Percentiles rank a stretch among this genome's conserved stretches.
These are phyloP conservation scores for Takashimella tepidaria DNA, from an alignment of 1,284 basidiomycete species.

Conservation along the genomic window DNA sequence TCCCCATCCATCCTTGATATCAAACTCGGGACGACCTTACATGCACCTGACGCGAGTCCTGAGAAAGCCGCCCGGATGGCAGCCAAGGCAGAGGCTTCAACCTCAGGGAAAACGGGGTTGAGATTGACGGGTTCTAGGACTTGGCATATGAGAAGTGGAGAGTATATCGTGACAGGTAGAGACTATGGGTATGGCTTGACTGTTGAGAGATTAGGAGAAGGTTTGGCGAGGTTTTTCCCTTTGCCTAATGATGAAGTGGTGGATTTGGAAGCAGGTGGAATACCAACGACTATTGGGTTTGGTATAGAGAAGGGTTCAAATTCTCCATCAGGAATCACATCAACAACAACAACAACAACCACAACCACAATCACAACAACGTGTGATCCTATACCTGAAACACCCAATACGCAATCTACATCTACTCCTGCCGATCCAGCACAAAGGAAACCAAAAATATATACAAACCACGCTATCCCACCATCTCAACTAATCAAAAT, in stretches of 20 bases:
- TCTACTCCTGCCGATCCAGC: neutral
- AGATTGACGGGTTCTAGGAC: constrained; percentile 88
- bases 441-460: constrained; percentile 1
- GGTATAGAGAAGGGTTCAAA: too few species aligned
- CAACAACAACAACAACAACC: neutral
- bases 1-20: constrained; percentile 84
- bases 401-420: too few species aligned
- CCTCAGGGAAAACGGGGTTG: constrained; percentile 68
- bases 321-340: constrained; percentile 6
- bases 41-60: constrained; percentile 55
- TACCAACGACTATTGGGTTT: neutral
- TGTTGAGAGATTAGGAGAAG: constrained; percentile 62
- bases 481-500: constrained; percentile 57
- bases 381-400: too few species aligned
- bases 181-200: constrained; percentile 74
- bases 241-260: constrained; percentile 32
- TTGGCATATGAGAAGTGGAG: constrained; percentile 58
- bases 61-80: constrained; percentile 79
- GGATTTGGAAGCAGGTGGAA: constrained; percentile 3
- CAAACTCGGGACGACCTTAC: constrained; percentile 83
- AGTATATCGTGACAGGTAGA: constrained; percentile 63
- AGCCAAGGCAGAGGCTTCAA: constrained; percentile 63
- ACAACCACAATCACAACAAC: constrained; percentile 1
- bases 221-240: constrained; percentile 74
- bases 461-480: constrained; percentile 53